Evolutionary conservation across 2,329 filamentous ascomycete species (phyloP).

Genomic region (Botryotinia narcissicola): DNA sequence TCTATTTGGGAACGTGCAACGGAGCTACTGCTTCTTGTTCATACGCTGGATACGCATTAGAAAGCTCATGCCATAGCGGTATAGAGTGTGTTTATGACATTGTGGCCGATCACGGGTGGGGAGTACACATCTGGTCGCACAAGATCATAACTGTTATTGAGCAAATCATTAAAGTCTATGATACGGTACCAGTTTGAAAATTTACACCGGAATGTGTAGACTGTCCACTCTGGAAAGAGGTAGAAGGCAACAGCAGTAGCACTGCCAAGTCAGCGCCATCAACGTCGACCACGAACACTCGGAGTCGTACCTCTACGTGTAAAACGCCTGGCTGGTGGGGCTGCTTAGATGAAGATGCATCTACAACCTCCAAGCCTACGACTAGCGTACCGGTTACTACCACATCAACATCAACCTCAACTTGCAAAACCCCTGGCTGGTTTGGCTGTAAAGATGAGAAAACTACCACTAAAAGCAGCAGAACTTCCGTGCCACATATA

Average conservation of each 20-base stretch:
- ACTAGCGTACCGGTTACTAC: conserved; percentile 27
- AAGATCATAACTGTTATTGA: conserved; percentile 85
- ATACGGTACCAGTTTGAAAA: conserved; percentile 73
- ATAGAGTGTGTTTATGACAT: conserved; percentile 89
- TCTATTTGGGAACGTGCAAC: conserved; percentile 93
- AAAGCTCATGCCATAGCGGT: conserved; percentile 88
- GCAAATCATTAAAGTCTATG: conserved; percentile 82
- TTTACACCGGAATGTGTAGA: conserved; percentile 80
- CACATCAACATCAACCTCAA: conserved; percentile 35
- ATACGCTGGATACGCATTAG: conserved; percentile 88
- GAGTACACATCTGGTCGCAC: conserved; percentile 86
- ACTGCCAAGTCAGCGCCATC: conserved; percentile 60
- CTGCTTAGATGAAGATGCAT: conserved; percentile 45
- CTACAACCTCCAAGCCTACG: conserved; percentile 32
- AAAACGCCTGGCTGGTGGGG: conserved; percentile 84
- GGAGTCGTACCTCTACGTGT: conserved; percentile 79
- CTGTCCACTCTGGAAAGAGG: conserved; percentile 87
- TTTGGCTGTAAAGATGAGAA: conserved; percentile 50
- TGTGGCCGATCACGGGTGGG: conserved; percentile 86
- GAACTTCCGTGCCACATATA: conserved; percentile 28
- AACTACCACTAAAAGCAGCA: conserved; percentile 42
- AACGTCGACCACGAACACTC: conserved; percentile 52
- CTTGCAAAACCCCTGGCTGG: conserved; percentile 47
- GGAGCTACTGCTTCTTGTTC: conserved; percentile 86
- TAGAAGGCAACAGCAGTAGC: conserved; percentile 68